A percentile compares a stretch with the other conserved stretches of the same genome.
phyloP scores from a whole-genome alignment of 2,329 filamentous ascomycete species.

The Xylariaceae sp. region DNA sequence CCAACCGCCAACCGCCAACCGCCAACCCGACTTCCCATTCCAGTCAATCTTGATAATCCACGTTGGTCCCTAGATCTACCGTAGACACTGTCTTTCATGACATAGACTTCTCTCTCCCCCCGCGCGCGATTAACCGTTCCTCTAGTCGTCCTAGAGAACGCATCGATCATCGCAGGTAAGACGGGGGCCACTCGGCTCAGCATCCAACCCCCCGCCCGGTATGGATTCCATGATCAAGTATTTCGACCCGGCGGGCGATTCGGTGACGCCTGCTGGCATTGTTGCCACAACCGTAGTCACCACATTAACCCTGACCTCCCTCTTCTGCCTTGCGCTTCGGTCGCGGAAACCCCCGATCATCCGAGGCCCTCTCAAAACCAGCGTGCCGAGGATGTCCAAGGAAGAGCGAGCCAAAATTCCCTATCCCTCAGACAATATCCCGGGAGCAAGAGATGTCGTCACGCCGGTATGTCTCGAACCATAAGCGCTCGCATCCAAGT shows the following conservation, averaged over 20 bases:
- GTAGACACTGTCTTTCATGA: not conserved
- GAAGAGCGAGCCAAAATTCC: constrained; percentile 36
- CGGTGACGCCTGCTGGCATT: constrained; percentile 28
- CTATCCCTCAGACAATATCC: constrained; percentile 64
- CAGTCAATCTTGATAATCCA: not conserved
- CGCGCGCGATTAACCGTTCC: not conserved
- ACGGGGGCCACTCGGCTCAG: not conserved
- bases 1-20: not conserved
- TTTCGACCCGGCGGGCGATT: constrained; percentile 22
- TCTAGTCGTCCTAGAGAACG: not conserved
- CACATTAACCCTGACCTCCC: constrained; percentile 37
- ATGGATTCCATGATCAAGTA: constrained; percentile 31
- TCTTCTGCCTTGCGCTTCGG: constrained; percentile 36
- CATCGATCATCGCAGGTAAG: not conserved
- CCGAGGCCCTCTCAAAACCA: constrained; percentile 41
- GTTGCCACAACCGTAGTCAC: constrained; percentile 38
- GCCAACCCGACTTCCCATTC: not conserved
- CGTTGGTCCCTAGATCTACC: not conserved
- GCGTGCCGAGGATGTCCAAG: constrained; percentile 33
- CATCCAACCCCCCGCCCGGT: not conserved
- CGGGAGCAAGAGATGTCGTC: constrained; percentile 65
- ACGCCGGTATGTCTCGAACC: constrained; percentile 47
- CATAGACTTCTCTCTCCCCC: not conserved
- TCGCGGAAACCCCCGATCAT: constrained; percentile 38
- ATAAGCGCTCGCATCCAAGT: not conserved